phyloP scores from a whole-genome alignment of 305 asterid genomes.

The Fraxinus sp. region DNA sequence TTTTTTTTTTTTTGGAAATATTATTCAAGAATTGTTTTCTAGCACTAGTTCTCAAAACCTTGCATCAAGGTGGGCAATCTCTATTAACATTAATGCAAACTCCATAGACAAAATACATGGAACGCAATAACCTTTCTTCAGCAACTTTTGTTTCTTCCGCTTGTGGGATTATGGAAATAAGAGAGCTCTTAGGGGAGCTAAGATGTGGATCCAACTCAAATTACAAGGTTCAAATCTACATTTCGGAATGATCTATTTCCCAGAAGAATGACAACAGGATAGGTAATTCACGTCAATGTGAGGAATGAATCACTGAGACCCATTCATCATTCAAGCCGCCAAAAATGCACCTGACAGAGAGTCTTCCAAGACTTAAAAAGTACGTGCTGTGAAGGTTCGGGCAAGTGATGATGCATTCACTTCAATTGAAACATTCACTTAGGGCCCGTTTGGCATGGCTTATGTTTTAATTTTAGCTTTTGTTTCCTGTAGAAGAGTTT shows the following conservation, averaged over 20 bases:
- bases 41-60: neutral
- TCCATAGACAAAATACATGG: neutral
- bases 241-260: neutral
- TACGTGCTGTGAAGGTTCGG: neutral
- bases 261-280: neutral
- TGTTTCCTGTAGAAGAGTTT: too few relatives aligned
- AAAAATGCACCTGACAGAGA: neutral
- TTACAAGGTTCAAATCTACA: neutral
- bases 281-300: neutral
- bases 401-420: neutral
- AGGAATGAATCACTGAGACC: neutral
- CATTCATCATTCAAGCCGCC: neutral
- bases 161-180: neutral
- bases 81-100: neutral
- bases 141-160: neutral
- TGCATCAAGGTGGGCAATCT: neutral
- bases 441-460: neutral
- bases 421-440: neutral
- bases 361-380: neutral
- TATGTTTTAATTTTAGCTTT: neutral
- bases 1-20: neutral
- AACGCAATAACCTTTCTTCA: neutral
- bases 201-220: neutral
- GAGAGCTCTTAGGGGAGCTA: neutral
- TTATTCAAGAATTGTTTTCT: neutral